Conservation (phyloP, 495 filamentous ascomycete genomes). For the Sordaria brevicollis region DNA sequence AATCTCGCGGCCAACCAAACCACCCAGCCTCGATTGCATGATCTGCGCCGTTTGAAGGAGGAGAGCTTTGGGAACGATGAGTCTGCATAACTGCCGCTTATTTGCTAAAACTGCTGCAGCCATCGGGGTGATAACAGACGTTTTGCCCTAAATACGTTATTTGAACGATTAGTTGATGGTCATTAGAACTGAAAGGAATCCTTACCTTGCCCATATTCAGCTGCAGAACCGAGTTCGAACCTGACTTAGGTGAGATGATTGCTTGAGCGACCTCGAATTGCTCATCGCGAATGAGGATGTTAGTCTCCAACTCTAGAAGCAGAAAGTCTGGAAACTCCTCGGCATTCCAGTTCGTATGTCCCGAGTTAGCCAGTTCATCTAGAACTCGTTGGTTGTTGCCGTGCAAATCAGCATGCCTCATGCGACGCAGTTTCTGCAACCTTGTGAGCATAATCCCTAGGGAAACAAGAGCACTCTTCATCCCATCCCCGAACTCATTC, state of each 20-base stretch:
- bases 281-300: slow-evolving; percentile 40
- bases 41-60: slow-evolving; percentile 41
- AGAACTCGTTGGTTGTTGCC: slow-evolving; percentile 8
- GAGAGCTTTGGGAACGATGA: not conserved
- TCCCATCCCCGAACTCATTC: slow-evolving; percentile 22
- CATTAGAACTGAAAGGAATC: not conserved
- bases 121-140: not conserved
- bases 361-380: slow-evolving; percentile 31
- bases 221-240: slow-evolving; percentile 34
- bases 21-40: not conserved
- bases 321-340: slow-evolving; percentile 41
- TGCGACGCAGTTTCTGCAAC: slow-evolving; percentile 31
- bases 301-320: slow-evolving; percentile 46
- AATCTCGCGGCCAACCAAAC: not conserved
- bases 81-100: slow-evolving; percentile 10
- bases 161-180: not conserved
- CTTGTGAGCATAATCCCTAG: slow-evolving; percentile 34
- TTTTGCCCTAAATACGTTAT: not conserved
- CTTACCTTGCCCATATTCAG: not conserved
- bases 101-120: slow-evolving; percentile 29
- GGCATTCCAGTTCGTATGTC: slow-evolving; percentile 45
- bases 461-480: slow-evolving; percentile 34
- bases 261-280: slow-evolving; percentile 44
- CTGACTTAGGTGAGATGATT: slow-evolving; percentile 36
- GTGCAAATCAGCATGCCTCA: slow-evolving; percentile 3